Percentiles rank a stretch among this genome's conserved stretches.
Conservation (phyloP, 2,329 filamentous ascomycete genomes). For the Diaporthe destruens region DNA sequence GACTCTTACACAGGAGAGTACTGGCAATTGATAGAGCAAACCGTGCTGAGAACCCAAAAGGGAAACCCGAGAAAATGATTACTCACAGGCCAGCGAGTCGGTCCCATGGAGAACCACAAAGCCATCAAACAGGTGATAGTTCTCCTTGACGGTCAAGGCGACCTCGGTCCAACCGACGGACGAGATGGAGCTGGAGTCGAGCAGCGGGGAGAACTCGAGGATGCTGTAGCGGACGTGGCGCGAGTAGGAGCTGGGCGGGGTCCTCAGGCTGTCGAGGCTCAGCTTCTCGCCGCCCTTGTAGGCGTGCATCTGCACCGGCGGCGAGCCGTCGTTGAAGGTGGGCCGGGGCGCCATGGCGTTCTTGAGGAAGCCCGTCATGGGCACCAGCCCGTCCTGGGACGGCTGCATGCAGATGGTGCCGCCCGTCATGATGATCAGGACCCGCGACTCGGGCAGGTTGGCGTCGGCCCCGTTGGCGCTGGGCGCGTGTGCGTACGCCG, state of each 20-base stretch:
- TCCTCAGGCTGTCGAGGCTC: constrained; percentile 77
- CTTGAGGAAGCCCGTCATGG: constrained; percentile 83
- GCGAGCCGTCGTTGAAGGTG: constrained; percentile 84
- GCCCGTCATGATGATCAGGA: constrained; percentile 92
- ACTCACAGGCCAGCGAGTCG: constrained; percentile 79
- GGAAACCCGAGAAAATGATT: background rate
- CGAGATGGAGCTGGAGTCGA: constrained; percentile 92
- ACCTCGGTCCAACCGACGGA: constrained; percentile 89
- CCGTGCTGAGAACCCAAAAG: background rate
- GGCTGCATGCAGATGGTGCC: constrained; percentile 93
- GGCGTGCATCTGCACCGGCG: constrained; percentile 65
- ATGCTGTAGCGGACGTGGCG: constrained; percentile 87
- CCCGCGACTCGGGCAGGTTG: constrained; percentile 77
- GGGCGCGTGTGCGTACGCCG: constrained; percentile 22
- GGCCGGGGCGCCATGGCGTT: constrained; percentile 84
- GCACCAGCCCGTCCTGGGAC: constrained; percentile 82
- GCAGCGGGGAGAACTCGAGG: constrained; percentile 84
- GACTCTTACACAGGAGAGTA: no score
- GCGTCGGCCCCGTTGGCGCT: constrained; percentile 35
- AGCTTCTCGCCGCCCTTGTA: constrained; percentile 62
- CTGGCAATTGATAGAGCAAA: no score
- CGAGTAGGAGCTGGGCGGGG: constrained; percentile 83
- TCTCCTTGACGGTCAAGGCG: constrained; percentile 81
- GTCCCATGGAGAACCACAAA: constrained; percentile 94
- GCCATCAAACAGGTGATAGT: constrained; percentile 90